These are phyloP conservation scores for Boletus coccyginus DNA, from an alignment of 768 basidiomycete species.

Conservation along the genomic window DNA sequence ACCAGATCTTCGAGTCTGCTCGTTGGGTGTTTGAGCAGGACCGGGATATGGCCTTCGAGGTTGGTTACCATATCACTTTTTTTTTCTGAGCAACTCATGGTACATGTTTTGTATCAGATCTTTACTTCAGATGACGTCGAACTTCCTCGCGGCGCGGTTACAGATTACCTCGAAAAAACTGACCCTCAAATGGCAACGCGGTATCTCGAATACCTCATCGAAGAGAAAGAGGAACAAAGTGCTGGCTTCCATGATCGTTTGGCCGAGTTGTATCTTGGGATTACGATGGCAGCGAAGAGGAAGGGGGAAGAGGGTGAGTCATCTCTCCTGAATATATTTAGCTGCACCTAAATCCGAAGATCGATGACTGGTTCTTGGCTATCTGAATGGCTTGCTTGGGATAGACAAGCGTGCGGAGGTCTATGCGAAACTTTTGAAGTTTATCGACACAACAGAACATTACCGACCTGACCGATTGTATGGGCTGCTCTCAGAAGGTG, in stretches of 20 bases:
- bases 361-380: neutral
- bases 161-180: constrained; percentile 73
- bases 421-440: constrained; percentile 72
- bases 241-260: constrained; percentile 83
- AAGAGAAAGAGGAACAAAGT: constrained; percentile 65
- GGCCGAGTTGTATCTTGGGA: constrained; percentile 79
- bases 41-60: constrained; percentile 74
- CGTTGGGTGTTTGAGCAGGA: constrained; percentile 84
- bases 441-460: constrained; percentile 66
- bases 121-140: constrained; percentile 96
- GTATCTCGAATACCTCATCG: constrained; percentile 85
- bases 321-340: neutral
- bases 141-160: constrained; percentile 73
- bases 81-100: neutral
- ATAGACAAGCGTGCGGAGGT: constrained; percentile 48
- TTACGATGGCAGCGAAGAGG: constrained; percentile 58
- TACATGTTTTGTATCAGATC: constrained; percentile 49
- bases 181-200: constrained; percentile 66
- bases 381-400: neutral
- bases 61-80: constrained; percentile 18
- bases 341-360: neutral
- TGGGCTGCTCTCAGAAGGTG: constrained; percentile 81
- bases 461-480: constrained; percentile 82
- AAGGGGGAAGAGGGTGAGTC: constrained; percentile 55
- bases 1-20: constrained; percentile 78